Base-by-base conservation (phyloP, 2,329 filamentous ascomycete genomes). In the Colletotrichum noveboracense region DNA sequence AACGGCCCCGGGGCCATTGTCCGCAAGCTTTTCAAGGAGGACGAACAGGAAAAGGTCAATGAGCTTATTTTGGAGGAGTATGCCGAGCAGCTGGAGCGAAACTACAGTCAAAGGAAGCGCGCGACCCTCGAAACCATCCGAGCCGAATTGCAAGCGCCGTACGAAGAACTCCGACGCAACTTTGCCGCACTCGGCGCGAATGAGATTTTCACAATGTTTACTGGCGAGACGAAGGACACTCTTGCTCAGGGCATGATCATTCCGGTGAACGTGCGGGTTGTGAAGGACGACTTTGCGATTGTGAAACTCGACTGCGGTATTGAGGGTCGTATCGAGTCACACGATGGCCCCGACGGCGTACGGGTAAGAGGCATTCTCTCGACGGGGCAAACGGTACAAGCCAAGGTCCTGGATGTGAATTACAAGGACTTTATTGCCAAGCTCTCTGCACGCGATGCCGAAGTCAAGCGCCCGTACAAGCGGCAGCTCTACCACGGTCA, bases 21-120 rank as follows among this genome's bases (percentile, higher is more conserved):
- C 70, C 93, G 96, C 77, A 97, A 96, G 84, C 92, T 99, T n/a
- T 95, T 99, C 83, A 95, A 95, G 81, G 96, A 98, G 72, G 95
- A 98, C 64, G 94, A 96, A 78, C 95, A 97, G 80, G 96, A 98
- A 80, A 95, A 96, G 81, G 96, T 99, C 82, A 98, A 98, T 81
- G 97, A 99, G 81, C 89, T 99, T 60, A 96, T 98, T 76, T 89
- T 99, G 6, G 97, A 99, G 84, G 96, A 98, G 84, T 99, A 99
- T 81, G 97, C 97, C 1, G 95, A 98, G 81, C 96, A 99, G 87
- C 89, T 99, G 78, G 94, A 98, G 87, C 93, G 91, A 79, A 97
- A 98, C 80, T 96, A 98, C 83, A 96, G 95, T 80, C 96, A 98
- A 83, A 93, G 94, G 78, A 99, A 99, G 88, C 95, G 97, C 74